These are phyloP conservation scores for Penicillium manginii DNA, from an alignment of 495 filamentous ascomycete species.

Conservation along the genomic window DNA sequence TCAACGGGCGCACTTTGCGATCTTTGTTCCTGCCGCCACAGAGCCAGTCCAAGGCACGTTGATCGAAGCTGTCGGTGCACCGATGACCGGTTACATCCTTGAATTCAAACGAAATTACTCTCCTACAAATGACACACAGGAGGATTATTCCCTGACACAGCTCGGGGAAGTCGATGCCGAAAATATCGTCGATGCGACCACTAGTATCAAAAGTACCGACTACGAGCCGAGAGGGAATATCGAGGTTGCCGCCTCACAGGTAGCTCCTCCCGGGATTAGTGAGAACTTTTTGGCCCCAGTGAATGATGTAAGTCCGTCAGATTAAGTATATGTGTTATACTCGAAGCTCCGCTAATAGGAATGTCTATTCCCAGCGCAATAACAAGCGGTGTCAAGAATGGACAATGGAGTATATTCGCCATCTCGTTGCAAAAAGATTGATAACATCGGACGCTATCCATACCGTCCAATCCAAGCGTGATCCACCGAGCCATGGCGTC, in stretches of 20 bases:
- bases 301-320: conserved; percentile 30
- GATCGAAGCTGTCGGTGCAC: conserved; percentile 38
- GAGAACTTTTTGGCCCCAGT: conserved; percentile 42
- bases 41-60: conserved; percentile 25
- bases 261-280: conserved; percentile 35
- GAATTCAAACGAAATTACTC: conserved; percentile 37
- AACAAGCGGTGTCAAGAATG: conserved; percentile 44
- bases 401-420: conserved; percentile 41
- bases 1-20: conserved; percentile 39
- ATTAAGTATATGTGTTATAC: neutral
- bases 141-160: conserved; percentile 18
- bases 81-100: conserved; percentile 35
- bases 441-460: conserved; percentile 32
- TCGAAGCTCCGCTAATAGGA: neutral
- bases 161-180: conserved; percentile 28
- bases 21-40: conserved; percentile 33
- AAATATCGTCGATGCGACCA: conserved; percentile 28
- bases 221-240: conserved; percentile 25
- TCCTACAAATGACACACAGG: conserved; percentile 9
- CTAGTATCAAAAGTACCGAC: conserved; percentile 19
- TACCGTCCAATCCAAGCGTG: conserved; percentile 37
- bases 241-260: conserved; percentile 33
- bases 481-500: conserved; percentile 38
- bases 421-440: conserved; percentile 26
- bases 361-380: conserved; percentile 21